Evolutionary conservation across 495 filamentous ascomycete species (phyloP).

Genomic region (Daldinia grandis): DNA sequence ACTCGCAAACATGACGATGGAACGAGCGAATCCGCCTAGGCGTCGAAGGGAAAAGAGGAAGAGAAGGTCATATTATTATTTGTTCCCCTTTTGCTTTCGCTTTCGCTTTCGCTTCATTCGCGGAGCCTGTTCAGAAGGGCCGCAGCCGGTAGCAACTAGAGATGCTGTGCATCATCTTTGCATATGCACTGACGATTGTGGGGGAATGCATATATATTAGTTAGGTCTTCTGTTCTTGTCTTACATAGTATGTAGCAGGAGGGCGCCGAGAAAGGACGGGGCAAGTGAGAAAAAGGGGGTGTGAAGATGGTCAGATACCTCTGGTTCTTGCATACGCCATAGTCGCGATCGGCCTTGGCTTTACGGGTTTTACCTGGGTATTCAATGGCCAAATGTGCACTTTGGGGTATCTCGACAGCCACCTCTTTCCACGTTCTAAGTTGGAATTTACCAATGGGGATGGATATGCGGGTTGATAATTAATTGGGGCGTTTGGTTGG

Average conservation of each 20-base stretch:
- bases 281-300: constrained; percentile 16
- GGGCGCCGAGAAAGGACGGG: constrained; percentile 6
- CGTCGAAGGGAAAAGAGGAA: constrained; percentile 5
- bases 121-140: constrained; percentile 13
- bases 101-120: constrained; percentile 31
- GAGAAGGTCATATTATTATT: not conserved
- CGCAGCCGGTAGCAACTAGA: constrained; percentile 13
- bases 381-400: constrained; percentile 23
- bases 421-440: constrained; percentile 11
- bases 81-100: constrained; percentile 4
- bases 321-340: constrained; percentile 8
- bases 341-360: constrained; percentile 27
- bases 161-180: constrained; percentile 38
- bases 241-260: constrained; percentile 1
- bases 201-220: constrained; percentile 37
- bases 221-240: constrained; percentile 8
- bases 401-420: constrained; percentile 36
- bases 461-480: constrained; percentile 8
- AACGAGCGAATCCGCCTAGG: constrained; percentile 9
- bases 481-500: constrained; percentile 33
- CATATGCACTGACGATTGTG: constrained; percentile 45
- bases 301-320: constrained; percentile 14
- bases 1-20: constrained; percentile 28
- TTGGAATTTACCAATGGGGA: constrained; percentile 27
- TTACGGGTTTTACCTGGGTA: constrained; percentile 22